Evolutionary conservation across 2,329 filamentous ascomycete genomes (phyloP).

Genomic region (Trichocomaceae sp.): DNA sequence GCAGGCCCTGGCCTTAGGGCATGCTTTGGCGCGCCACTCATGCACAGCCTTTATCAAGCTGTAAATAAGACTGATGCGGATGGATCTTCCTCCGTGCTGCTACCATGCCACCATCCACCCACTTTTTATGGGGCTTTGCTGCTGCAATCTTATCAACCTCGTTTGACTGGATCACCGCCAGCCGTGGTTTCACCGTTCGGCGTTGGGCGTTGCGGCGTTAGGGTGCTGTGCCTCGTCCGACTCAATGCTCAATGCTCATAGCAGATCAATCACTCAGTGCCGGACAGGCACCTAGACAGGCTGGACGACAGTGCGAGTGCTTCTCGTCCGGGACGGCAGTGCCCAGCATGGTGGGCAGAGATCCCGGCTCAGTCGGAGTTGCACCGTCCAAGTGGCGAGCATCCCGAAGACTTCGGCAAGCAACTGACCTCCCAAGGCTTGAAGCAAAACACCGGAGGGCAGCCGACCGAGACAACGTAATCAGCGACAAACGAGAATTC

Average conservation of each 20-base stretch:
- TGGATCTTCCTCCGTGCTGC: background rate
- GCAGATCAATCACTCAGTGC: no score
- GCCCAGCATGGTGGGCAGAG: background rate
- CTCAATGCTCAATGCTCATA: no score
- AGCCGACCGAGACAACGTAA: constrained; percentile 1
- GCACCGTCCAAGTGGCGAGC: no score
- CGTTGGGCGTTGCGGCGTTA: no score
- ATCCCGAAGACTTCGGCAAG: background rate
- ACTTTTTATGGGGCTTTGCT: constrained; percentile 5
- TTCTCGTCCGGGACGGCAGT: background rate
- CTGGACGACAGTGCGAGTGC: no score
- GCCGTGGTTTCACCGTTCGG: background rate
- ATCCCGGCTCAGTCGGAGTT: no score
- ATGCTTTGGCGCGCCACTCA: background rate
- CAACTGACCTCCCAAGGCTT: background rate
- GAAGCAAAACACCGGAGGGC: background rate
- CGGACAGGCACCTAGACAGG: no score
- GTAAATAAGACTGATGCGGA: no score
- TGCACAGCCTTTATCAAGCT: no score
- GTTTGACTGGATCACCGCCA: background rate
- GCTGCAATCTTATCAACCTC: background rate
- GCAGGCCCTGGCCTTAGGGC: background rate
- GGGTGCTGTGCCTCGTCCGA: no score
- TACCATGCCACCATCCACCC: background rate
- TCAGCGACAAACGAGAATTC: constrained; percentile 30